Evolutionary conservation across 1,284 basidiomycete species (phyloP), one percentile per base, ranked within the genome.

Genomic region (Microstroma glucosiphilum): DNA sequence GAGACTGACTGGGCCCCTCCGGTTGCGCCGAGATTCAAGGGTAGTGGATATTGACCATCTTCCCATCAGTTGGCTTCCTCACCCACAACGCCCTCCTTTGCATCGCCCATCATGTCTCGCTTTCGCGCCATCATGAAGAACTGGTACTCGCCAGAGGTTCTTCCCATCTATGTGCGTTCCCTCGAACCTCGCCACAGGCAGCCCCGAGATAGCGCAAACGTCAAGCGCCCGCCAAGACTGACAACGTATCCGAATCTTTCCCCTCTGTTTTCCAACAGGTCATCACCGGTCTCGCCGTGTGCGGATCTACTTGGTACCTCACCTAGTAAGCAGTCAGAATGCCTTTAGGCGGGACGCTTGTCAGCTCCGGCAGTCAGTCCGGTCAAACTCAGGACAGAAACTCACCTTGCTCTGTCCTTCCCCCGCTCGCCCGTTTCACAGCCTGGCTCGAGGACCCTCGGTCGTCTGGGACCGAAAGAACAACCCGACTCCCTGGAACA

Each of bases 401-500:
- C 30, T 37, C 30, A 37, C 30, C 3, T 6, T 48, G 3, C 6
- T 12, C 43, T 48, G 17, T 48, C 43, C 41, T 43, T 17, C 3
- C 43, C 43, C 17, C 43, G 9, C 30, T 9, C 9, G 30, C 30
- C 30, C 9, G 9, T 48, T 12, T 21, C 21, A 12, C 43, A 48
- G 74, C 15, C 67, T 73, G 11, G 74, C 74, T 11, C 68, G 69
- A 26, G 68, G 69, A 13, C 72, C 74, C 15, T 72, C 74, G 51
- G 72, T 76, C 60, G 72, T 76, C 58, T 76, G 74, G 74, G 74
- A 76, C 69, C 69, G 69, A 43, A 76, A 72, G 64, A 74, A 76
- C 72, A 76, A 76, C 72, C 70, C 74, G 12, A 73, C 72, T n/a
- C 74, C 74, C 12, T 76, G 74, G 72, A 75, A 75, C 73, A 71